phyloP scores from a whole-genome alignment of 495 filamentous ascomycete genomes.

The Neurospora sp. region DNA sequence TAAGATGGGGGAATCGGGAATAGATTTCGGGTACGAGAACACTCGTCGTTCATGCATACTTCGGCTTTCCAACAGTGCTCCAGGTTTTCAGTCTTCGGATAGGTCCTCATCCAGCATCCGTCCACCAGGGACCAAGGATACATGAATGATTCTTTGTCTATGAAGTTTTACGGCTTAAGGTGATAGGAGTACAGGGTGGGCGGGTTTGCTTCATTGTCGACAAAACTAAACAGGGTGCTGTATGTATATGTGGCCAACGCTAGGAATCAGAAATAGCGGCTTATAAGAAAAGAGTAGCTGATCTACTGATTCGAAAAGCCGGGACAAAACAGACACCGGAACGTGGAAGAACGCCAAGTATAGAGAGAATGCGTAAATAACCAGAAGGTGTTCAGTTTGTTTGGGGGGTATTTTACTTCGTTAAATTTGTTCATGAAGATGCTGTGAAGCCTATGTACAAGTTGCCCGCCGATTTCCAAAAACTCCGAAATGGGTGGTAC shows the following conservation, averaged over 20 bases:
- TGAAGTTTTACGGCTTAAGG: not conserved
- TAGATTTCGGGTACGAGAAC: not conserved
- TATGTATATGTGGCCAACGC: not conserved
- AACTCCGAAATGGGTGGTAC: not conserved
- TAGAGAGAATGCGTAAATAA: not conserved
- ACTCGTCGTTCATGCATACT: not conserved
- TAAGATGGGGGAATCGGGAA: not conserved
- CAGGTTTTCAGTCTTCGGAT: not conserved
- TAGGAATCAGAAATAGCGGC: not conserved
- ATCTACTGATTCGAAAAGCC: not conserved
- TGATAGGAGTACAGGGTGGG: not conserved
- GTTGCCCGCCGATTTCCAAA: not conserved
- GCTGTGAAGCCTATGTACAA: not conserved
- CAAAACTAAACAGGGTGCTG: not conserved
- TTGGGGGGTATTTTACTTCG: not conserved
- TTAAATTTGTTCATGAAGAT: not conserved
- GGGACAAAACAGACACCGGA: not conserved
- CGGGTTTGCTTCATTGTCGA: not conserved
- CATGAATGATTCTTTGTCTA: not conserved
- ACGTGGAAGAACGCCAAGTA: not conserved
- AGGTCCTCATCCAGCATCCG: not conserved
- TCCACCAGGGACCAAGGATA: not conserved
- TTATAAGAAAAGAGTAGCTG: not conserved
- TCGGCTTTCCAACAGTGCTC: not conserved
- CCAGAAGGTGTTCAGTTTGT: not conserved